A percentile compares a stretch with the other conserved stretches of the same genome.
These are phyloP conservation scores for Penicillium sp. DNA, from an alignment of 2,329 filamentous ascomycete genomes.

Conservation along the genomic window DNA sequence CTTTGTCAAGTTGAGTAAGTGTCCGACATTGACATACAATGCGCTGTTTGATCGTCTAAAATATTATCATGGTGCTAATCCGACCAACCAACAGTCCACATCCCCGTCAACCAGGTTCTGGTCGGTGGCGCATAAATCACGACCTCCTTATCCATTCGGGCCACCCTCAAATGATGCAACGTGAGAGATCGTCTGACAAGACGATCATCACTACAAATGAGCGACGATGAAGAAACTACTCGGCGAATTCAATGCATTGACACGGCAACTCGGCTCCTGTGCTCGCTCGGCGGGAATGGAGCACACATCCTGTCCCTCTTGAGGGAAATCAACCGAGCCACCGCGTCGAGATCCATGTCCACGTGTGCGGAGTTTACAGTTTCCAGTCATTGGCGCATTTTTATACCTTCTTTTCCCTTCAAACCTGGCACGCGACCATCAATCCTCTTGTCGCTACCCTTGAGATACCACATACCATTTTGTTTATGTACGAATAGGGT, in stretches of 20 bases:
- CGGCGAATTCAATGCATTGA: too few species aligned
- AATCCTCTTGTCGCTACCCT: slow-evolving; percentile 12
- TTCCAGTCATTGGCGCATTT: slow-evolving; percentile 5
- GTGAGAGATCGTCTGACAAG: too few species aligned
- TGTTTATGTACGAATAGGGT: slow-evolving; percentile 20
- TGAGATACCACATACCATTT: slow-evolving; percentile 22
- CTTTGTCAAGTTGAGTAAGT: slow-evolving; percentile 55
- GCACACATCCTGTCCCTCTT: background rate
- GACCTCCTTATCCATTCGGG: background rate
- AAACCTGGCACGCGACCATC: slow-evolving; percentile 13
- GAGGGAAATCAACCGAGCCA: background rate
- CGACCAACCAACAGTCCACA: slow-evolving; percentile 36
- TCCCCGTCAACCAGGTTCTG: slow-evolving; percentile 47
- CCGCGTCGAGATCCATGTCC: slow-evolving; percentile 9
- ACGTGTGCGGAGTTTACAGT: slow-evolving; percentile 5
- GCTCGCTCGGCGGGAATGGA: slow-evolving; percentile 1
- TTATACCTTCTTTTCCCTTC: slow-evolving; percentile 16
- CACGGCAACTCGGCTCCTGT: background rate
- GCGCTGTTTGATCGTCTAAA: background rate
- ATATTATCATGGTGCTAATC: slow-evolving; percentile 9
- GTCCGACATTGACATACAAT: background rate
- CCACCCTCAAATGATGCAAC: background rate
- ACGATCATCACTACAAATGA: too few species aligned
- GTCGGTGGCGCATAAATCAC: slow-evolving; percentile 40
- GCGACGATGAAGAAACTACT: too few species aligned